A percentile compares a stretch with the other conserved stretches of the same genome.
These are phyloP conservation scores for Alternaria gansuensis DNA, from an alignment of 2,329 filamentous ascomycete species.

Conservation along the genomic window DNA sequence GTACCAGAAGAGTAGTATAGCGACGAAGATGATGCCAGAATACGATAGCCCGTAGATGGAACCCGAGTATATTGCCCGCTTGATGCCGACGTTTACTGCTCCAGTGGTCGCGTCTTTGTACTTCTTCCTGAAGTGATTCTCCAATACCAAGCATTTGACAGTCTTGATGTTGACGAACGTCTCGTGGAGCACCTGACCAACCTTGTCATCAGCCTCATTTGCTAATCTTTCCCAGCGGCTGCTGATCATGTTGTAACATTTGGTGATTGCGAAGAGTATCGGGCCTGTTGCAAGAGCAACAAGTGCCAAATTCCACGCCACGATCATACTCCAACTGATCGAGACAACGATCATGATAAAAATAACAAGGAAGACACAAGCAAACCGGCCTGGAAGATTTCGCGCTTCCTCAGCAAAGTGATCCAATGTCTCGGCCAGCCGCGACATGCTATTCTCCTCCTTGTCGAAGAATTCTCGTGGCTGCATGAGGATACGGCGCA, in stretches of 20 bases:
- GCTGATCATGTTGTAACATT: slow-evolving; percentile 70
- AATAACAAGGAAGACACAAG: slow-evolving; percentile 73
- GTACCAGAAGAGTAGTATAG: slow-evolving; percentile 85
- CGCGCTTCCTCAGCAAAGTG: slow-evolving; percentile 87
- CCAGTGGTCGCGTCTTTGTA: slow-evolving; percentile 63
- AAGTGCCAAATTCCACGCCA: slow-evolving; percentile 82
- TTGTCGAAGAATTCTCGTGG: slow-evolving; percentile 80
- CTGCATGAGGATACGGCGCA: slow-evolving; percentile 76
- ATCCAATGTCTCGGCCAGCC: slow-evolving; percentile 77
- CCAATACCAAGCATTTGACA: slow-evolving; percentile 77
- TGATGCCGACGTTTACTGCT: slow-evolving; percentile 69
- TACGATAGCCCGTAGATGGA: slow-evolving; percentile 81
- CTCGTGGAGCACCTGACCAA: slow-evolving; percentile 73
- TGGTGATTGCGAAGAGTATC: slow-evolving; percentile 71
- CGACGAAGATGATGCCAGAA: slow-evolving; percentile 73
- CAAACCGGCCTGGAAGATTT: slow-evolving; percentile 80
- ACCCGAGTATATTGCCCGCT: slow-evolving; percentile 72
- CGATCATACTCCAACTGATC: slow-evolving; percentile 74
- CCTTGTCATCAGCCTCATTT: slow-evolving; percentile 68
- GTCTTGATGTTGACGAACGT: slow-evolving; percentile 81
- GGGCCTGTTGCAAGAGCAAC: slow-evolving; percentile 76
- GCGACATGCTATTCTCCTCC: slow-evolving; percentile 68
- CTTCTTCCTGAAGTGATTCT: slow-evolving; percentile 73
- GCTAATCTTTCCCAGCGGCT: slow-evolving; percentile 75
- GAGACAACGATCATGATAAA: slow-evolving; percentile 73